Conservation (phyloP, 208 protist species). For the Wallacemonas rigidus region DNA sequence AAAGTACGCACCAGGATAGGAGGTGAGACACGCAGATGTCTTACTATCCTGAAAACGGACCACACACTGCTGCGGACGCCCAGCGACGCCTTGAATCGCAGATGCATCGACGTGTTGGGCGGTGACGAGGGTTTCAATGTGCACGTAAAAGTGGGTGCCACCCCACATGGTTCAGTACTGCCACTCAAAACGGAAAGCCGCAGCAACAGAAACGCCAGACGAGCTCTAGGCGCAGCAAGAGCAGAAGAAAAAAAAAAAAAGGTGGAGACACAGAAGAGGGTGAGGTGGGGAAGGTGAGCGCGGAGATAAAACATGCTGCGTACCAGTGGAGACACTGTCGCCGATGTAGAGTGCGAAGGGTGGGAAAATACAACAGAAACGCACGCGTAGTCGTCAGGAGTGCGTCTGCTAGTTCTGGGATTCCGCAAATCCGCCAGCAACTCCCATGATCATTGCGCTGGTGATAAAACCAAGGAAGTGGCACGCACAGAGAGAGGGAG, state of each 20-base stretch:
- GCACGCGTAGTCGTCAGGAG: too few relatives aligned
- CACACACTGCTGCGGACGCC: conserved; percentile 42
- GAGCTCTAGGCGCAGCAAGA: too few relatives aligned
- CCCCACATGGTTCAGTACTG: conserved; percentile 35
- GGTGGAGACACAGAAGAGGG: too few relatives aligned
- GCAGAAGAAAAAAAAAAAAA: too few relatives aligned
- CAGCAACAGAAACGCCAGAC: too few relatives aligned
- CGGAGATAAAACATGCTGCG: too few relatives aligned
- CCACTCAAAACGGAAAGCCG: background rate
- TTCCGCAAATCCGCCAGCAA: too few relatives aligned
- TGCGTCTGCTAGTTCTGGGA: too few relatives aligned
- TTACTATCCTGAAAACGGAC: conserved; percentile 26
- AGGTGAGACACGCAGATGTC: conserved; percentile 28
- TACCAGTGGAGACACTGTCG: too few relatives aligned
- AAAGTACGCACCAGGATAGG: conserved; percentile 56
- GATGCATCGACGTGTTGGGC: conserved; percentile 12
- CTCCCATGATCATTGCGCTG: background rate
- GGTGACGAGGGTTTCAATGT: conserved; percentile 58
- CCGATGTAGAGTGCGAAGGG: too few relatives aligned
- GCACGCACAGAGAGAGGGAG: background rate
- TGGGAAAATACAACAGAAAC: too few relatives aligned
- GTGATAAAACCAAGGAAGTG: conserved; percentile 19
- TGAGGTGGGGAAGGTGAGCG: too few relatives aligned
- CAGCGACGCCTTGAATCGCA: conserved; percentile 28
- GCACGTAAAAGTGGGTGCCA: conserved; percentile 74